Conservation (phyloP, 2,329 filamentous ascomycete genomes). For the Fusarium sp. region DNA sequence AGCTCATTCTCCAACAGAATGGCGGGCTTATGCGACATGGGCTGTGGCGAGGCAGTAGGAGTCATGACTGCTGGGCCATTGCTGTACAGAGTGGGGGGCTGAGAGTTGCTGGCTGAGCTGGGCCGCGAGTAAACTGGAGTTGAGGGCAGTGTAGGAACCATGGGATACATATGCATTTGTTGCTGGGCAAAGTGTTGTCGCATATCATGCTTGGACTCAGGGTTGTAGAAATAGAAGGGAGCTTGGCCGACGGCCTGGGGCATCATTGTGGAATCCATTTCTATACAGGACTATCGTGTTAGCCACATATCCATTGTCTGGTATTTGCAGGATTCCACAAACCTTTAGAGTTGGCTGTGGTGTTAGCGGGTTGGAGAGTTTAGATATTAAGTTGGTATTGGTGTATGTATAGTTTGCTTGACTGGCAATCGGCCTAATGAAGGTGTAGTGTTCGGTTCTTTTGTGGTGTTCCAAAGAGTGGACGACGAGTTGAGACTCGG, state of each 20-base stretch:
- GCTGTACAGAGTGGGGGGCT: constrained; percentile 65
- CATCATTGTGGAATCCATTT: constrained; percentile 74
- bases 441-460: constrained; percentile 41
- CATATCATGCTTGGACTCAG: constrained; percentile 76
- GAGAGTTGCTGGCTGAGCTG: constrained; percentile 72
- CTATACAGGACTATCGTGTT: constrained; percentile 35
- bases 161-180: constrained; percentile 64
- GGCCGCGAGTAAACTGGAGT: constrained; percentile 73
- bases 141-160: constrained; percentile 67
- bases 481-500: constrained; percentile 52
- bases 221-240: constrained; percentile 88
- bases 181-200: constrained; percentile 76
- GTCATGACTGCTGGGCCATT: constrained; percentile 73
- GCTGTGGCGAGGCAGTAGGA: constrained; percentile 78
- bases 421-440: constrained; percentile 39
- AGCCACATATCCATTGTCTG: constrained; percentile 25
- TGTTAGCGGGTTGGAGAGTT: constrained; percentile 29
- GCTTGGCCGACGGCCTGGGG: constrained; percentile 73
- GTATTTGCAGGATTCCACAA: constrained; percentile 35
- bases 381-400: constrained; percentile 41
- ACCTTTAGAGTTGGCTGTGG: constrained; percentile 32
- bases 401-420: constrained; percentile 41
- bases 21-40: constrained; percentile 77
- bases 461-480: constrained; percentile 49
- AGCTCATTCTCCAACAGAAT: constrained; percentile 84